These are phyloP conservation scores for Leptographium galeiforme DNA, from an alignment of 2,329 filamentous ascomycete species.

Conservation along the genomic window DNA sequence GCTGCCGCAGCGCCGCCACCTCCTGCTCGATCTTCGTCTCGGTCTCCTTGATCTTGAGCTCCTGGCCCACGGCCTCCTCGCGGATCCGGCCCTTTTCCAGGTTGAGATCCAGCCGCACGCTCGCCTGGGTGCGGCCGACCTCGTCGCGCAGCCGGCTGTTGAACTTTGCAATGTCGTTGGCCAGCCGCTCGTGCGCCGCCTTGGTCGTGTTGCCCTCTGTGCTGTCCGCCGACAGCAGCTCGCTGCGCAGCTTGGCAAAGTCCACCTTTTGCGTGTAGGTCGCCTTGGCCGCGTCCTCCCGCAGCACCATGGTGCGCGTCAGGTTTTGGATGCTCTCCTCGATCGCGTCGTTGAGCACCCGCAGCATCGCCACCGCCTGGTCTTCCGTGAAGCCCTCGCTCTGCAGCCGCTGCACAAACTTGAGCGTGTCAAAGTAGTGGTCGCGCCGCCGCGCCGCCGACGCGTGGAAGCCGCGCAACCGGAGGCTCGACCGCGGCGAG, in stretches of 20 bases:
- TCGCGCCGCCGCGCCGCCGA: slow-evolving; percentile 51
- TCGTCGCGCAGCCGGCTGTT: slow-evolving; percentile 84
- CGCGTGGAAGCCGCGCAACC: slow-evolving; percentile 44
- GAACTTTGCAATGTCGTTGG: slow-evolving; percentile 89
- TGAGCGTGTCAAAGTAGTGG: slow-evolving; percentile 96
- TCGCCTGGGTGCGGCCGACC: slow-evolving; percentile 86
- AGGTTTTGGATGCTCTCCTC: slow-evolving; percentile 96
- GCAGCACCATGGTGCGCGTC: slow-evolving; percentile 92
- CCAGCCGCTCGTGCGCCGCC: slow-evolving; percentile 78
- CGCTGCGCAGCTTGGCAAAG: slow-evolving; percentile 91
- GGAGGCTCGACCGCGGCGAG: too few species aligned
- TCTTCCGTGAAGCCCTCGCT: slow-evolving; percentile 90
- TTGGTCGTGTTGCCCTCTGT: slow-evolving; percentile 83
- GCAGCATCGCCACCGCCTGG: slow-evolving; percentile 97
- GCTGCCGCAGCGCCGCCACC: slow-evolving; percentile 76
- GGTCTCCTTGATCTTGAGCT: slow-evolving; percentile 97
- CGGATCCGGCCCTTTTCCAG: slow-evolving; percentile 92
- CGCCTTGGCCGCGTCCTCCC: slow-evolving; percentile 78
- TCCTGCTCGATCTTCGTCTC: slow-evolving; percentile 98
- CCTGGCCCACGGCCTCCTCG: slow-evolving; percentile 91
- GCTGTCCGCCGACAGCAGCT: slow-evolving; percentile 82
- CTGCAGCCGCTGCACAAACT: slow-evolving; percentile 84
- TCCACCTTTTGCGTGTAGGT: slow-evolving; percentile 85
- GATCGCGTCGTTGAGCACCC: slow-evolving; percentile 88
- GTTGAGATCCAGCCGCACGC: slow-evolving; percentile 83